Base-by-base conservation (phyloP, 768 basidiomycete genomes). In the Trametes elegans region DNA sequence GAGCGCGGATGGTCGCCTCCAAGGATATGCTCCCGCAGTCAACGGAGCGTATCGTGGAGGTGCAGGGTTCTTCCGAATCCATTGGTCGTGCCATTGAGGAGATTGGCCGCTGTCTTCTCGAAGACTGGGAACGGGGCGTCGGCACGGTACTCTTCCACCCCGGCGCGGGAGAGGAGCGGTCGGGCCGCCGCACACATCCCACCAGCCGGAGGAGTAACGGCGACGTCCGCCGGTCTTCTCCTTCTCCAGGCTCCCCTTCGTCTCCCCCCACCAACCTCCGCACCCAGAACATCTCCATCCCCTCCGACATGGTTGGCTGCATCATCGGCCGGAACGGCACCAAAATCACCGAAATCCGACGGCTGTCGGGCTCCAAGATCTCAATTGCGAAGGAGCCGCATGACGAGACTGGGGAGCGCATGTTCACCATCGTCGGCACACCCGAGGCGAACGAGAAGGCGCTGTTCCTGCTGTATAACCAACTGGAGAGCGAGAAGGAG, bases 1-100 rank as follows among this genome's bases (percentile, higher is more conserved):
- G 94, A 46, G 94, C 93, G 18, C 89, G 97, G 52, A 99, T 99
- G 95, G 89, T 98, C 52, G 97, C 97, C 39, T 91, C 92, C 58
- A 98, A 98, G 73, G 97, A 98, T 68, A 98, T 98, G 90, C 83
- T 99, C 40, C 95, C 97, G 28, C 97, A 98, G 73, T 98, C 96
- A 28, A 99, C 97, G 42, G 97, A 99, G 73, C 92, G 97, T 61
- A 90, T 98, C 64, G 97, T 99, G 51, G 97, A 98, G 72, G 92
- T 99, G 42, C 93, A 98, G 67, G 97, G 97, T 36, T 77, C 93
- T 29, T 86, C 93, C 34, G 95, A 97, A 55, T 78, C 91, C 42
- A 98, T 99, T 67, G 88, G 91, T 48, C 86, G 86, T 65, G 97
- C 97, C 36, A 88, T 99, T 43, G 85, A 88, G 70, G 95, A 99